Evolutionary conservation across 768 basidiomycete genomes (phyloP).

Genomic region (Rhizopogon salebrosus): DNA sequence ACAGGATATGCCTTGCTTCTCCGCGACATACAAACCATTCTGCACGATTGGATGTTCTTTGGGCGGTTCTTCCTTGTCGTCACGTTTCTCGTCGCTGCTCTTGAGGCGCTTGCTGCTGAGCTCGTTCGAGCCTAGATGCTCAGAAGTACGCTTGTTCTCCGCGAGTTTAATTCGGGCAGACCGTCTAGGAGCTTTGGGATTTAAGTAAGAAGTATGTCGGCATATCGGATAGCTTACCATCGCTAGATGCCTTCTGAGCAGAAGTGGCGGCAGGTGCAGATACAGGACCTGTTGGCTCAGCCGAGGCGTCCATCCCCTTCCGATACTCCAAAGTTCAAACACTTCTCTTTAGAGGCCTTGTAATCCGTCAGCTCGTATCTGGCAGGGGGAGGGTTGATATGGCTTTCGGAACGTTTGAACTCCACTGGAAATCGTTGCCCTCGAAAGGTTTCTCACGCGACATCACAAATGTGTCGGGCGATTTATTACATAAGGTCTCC

Average conservation of each 20-base stretch:
- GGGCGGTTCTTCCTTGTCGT: no score
- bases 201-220: background rate
- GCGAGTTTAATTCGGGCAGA: background rate
- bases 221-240: no score
- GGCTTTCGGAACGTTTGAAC: background rate
- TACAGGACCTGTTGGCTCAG: no score
- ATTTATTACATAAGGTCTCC: no score
- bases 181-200: background rate
- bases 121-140: background rate
- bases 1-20: no score
- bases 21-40: no score
- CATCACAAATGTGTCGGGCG: no score
- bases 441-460: no score
- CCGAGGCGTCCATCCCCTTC: no score
- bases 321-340: background rate
- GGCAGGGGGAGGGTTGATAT: background rate
- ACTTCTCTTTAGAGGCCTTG: background rate
- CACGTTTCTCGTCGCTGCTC: background rate
- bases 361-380: background rate
- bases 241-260: no score
- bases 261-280: no score
- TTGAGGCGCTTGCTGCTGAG: background rate
- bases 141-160: background rate
- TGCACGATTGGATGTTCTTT: no score
- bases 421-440: background rate